Conservation (phyloP, 768 basidiomycete genomes). For the Phlebiopsis flavidoalba region DNA sequence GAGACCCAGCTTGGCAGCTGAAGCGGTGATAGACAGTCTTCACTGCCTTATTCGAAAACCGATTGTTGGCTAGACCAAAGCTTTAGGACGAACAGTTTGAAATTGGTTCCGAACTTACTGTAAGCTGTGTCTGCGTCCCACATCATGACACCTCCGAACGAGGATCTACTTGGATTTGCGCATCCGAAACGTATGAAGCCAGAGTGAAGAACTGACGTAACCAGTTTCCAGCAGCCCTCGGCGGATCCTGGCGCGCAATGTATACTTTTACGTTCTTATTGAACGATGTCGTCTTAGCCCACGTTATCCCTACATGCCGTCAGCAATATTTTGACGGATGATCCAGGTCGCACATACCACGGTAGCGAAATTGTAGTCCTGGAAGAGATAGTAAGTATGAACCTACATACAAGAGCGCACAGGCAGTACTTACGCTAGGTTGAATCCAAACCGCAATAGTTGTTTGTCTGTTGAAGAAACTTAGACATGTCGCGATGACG, state of each 20-base stretch:
- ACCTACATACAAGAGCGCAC: constrained; percentile 27
- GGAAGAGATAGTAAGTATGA: constrained; percentile 24
- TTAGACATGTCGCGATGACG: neutral
- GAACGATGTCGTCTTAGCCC: constrained; percentile 54
- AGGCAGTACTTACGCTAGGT: constrained; percentile 40
- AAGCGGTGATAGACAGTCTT: constrained; percentile 19
- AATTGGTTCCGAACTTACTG: constrained; percentile 1
- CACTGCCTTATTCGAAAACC: constrained; percentile 19
- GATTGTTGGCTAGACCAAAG: constrained; percentile 16
- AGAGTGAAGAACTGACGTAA: constrained; percentile 46
- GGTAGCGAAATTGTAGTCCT: constrained; percentile 53
- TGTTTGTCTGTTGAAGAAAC: constrained; percentile 39
- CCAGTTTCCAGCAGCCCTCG: constrained; percentile 54
- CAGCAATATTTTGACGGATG: neutral
- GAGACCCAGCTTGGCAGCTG: constrained; percentile 11
- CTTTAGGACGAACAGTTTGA: neutral
- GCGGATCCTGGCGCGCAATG: constrained; percentile 57
- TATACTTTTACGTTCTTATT: constrained; percentile 62
- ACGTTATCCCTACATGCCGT: constrained; percentile 48
- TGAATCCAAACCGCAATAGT: constrained; percentile 53
- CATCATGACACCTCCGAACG: constrained; percentile 57
- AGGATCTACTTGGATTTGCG: constrained; percentile 54
- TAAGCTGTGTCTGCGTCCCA: constrained; percentile 29
- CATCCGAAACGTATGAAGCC: constrained; percentile 40
- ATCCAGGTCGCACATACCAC: constrained; percentile 34